A percentile compares a stretch with the other conserved stretches of the same genome.
These are phyloP conservation scores for Diversispora epigaea DNA, from an alignment of 192 early-diverging fungal species.

Conservation along the genomic window DNA sequence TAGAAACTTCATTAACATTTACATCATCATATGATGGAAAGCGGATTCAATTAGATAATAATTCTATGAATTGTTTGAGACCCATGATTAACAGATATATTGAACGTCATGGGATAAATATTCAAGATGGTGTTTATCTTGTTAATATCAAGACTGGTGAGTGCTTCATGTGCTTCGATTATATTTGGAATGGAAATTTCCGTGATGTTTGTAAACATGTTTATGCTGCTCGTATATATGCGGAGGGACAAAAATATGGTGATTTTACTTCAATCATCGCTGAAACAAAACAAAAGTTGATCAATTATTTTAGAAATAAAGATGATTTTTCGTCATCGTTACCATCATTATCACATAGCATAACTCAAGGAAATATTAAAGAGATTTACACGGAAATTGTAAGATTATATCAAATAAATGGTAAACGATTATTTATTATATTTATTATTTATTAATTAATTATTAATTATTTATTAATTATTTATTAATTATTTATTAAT, in stretches of 20 bases:
- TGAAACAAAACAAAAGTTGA: slow-evolving; percentile 10
- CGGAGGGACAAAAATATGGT: slow-evolving; percentile 1
- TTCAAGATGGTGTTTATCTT: neutral
- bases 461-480: too few relatives aligned
- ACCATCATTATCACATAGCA: neutral
- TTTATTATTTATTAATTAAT: too few relatives aligned
- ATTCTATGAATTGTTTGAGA: slow-evolving; percentile 8
- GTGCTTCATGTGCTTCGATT: slow-evolving; percentile 9
- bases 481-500: too few relatives aligned
- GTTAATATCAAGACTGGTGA: slow-evolving; percentile 12
- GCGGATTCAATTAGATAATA: neutral
- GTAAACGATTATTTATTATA: too few relatives aligned
- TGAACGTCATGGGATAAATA: neutral
- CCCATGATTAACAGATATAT: slow-evolving; percentile 12
- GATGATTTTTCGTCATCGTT: neutral
- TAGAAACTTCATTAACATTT: neutral
- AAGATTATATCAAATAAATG: too few relatives aligned
- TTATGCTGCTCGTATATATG: neutral
- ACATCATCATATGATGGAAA: slow-evolving; percentile 18
- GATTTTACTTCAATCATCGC: neutral
- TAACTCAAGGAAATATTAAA: neutral
- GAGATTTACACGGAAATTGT: neutral
- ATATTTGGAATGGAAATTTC: slow-evolving; percentile 14
- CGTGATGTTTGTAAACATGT: slow-evolving; percentile 11
- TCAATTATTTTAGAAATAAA: slow-evolving; percentile 9